Percentiles rank a stretch among this genome's conserved stretches.
phyloP scores from a whole-genome alignment of 2,329 filamentous ascomycete genomes.

The Neophaeococcomyces mojaviensis region DNA sequence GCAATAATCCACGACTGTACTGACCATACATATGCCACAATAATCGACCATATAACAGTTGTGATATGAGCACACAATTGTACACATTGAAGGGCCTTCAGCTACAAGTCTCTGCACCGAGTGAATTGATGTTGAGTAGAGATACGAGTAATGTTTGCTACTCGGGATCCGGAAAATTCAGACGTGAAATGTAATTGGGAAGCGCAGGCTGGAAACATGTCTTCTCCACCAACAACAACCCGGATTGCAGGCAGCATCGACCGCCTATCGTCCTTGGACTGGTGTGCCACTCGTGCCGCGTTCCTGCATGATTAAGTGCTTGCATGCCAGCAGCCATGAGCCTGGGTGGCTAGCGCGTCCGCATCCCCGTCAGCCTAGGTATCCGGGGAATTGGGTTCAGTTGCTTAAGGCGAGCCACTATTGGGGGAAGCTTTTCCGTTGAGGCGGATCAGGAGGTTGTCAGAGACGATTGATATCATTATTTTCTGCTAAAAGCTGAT shows the following conservation, averaged over 20 bases:
- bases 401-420: not conserved
- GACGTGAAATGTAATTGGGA: not conserved
- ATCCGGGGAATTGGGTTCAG: not conserved
- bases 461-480: too few species aligned
- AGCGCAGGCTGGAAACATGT: not conserved
- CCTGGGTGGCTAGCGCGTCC: not conserved
- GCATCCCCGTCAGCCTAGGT: not conserved
- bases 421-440: too few species aligned
- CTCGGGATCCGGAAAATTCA: not conserved
- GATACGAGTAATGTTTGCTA: not conserved
- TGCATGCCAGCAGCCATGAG: not conserved
- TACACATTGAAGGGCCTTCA: not conserved
- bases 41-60: too few species aligned
- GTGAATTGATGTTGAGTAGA: not conserved
- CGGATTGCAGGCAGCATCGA: not conserved
- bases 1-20: not conserved
- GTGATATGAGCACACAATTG: too few species aligned
- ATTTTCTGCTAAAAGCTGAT: too few species aligned
- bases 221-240: not conserved
- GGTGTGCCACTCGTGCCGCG: not conserved
- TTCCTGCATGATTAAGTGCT: slow-evolving; percentile 4
- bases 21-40: not conserved
- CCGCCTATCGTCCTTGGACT: not conserved
- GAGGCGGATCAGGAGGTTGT: too few species aligned
- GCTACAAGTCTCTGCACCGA: not conserved